A percentile compares a stretch with the other conserved stretches of the same genome.
Conservation (phyloP, 2,329 filamentous ascomycete genomes). For the Stylonectria norvegica region DNA sequence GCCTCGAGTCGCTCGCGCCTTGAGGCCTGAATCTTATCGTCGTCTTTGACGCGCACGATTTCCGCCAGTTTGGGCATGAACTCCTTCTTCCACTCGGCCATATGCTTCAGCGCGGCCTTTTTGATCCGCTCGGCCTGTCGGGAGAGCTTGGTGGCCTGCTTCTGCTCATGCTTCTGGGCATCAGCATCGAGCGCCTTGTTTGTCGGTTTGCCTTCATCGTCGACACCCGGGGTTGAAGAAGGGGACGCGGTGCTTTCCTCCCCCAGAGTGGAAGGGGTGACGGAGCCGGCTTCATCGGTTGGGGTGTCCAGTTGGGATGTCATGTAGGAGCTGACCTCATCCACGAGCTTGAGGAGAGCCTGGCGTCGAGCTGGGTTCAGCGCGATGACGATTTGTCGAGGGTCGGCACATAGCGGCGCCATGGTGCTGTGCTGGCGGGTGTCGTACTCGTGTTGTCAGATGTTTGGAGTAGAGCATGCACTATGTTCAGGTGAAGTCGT, state of each 20-base stretch:
- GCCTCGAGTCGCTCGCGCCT: slow-evolving; percentile 44
- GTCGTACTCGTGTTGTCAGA: too few species aligned
- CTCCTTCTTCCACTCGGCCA: slow-evolving; percentile 72
- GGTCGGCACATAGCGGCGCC: slow-evolving; percentile 54
- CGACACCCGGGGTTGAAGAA: slow-evolving; percentile 5
- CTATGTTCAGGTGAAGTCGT: too few species aligned
- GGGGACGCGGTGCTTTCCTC: neutral
- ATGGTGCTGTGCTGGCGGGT: slow-evolving; percentile 33
- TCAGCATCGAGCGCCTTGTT: neutral
- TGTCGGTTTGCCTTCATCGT: slow-evolving; percentile 3
- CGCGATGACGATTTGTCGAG: slow-evolving; percentile 53
- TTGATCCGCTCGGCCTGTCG: slow-evolving; percentile 35
- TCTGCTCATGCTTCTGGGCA: slow-evolving; percentile 8
- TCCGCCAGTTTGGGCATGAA: slow-evolving; percentile 70
- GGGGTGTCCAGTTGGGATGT: slow-evolving; percentile 46
- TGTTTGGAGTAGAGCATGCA: too few species aligned
- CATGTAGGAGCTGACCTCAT: slow-evolving; percentile 54
- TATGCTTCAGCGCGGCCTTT: slow-evolving; percentile 60
- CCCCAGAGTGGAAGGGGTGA: slow-evolving; percentile 20
- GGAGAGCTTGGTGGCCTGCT: slow-evolving; percentile 13
- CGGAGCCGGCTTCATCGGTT: slow-evolving; percentile 29
- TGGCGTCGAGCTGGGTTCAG: slow-evolving; percentile 51
- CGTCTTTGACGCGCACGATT: slow-evolving; percentile 53
- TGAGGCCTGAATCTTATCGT: slow-evolving; percentile 44
- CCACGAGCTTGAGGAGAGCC: slow-evolving; percentile 48